Evolutionary conservation across 176 grass and related monocot species (phyloP).

Genomic region (Pontederia paniculata): DNA sequence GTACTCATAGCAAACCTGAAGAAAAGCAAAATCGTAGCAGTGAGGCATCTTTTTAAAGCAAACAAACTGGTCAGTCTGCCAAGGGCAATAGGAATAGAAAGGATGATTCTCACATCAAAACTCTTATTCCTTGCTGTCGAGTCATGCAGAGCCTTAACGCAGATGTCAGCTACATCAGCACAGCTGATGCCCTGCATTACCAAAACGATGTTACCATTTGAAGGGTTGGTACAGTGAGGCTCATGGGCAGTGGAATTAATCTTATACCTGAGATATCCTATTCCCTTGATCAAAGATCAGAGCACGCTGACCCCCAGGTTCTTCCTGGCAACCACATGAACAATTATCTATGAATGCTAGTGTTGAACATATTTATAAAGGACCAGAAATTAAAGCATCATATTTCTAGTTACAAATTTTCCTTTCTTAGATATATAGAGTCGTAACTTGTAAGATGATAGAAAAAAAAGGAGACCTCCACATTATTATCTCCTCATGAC

Average conservation of each 20-base stretch:
- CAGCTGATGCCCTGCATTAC: constrained; percentile 72
- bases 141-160: constrained; percentile 93
- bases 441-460: too few relatives aligned
- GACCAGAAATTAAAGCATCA: too few relatives aligned
- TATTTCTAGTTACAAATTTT: too few relatives aligned
- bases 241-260: neutral
- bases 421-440: too few relatives aligned
- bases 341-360: neutral
- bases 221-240: too few relatives aligned
- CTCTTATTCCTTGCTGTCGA: constrained; percentile 98
- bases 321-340: constrained; percentile 54
- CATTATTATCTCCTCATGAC: too few relatives aligned
- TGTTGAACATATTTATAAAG: too few relatives aligned
- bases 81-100: neutral
- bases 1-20: constrained; percentile 89
- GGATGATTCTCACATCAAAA: constrained; percentile 72
- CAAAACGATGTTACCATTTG: constrained; percentile 2
- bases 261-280: constrained; percentile 86
- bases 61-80: too few relatives aligned
- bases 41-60: too few relatives aligned
- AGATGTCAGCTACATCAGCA: constrained; percentile 95
- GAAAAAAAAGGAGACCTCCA: too few relatives aligned
- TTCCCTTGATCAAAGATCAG: constrained; percentile 99
- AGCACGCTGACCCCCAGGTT: constrained; percentile 95
- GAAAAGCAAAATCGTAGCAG: neutral